Conservation (phyloP, 1,139 yeast species). For the Lodderomyces pseudojiufengensis region DNA sequence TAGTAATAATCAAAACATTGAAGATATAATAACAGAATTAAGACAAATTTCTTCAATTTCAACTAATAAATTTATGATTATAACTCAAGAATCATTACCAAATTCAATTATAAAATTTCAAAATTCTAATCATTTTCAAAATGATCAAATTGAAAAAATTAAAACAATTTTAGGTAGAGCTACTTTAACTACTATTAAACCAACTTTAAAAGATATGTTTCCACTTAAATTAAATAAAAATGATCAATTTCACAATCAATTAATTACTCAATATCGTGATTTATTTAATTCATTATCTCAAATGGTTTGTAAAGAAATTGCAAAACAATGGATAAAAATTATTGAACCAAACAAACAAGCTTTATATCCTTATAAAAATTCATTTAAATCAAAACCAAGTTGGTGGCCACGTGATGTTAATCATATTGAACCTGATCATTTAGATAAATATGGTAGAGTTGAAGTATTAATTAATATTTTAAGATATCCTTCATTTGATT, state of each 20-base stretch:
- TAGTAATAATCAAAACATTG: no score
- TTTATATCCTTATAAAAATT: conserved; percentile 56
- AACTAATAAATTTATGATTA: conserved; percentile 7
- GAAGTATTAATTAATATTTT: conserved; percentile 44
- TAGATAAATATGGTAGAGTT: conserved; percentile 52
- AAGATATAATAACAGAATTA: conserved; percentile 1
- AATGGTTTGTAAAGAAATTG: conserved; percentile 54
- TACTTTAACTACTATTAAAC: conserved; percentile 14
- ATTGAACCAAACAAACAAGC: conserved; percentile 70
- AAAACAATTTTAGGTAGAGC: conserved; percentile 10
- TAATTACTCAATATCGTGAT: conserved; percentile 15
- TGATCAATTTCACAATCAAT: not conserved
- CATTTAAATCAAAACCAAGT: conserved; percentile 46
- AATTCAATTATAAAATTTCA: conserved; percentile 13
- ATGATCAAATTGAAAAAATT: conserved; percentile 13
- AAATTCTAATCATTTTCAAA: conserved; percentile 16
- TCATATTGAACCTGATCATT: conserved; percentile 74
- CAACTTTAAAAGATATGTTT: conserved; percentile 12
- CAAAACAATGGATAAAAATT: conserved; percentile 64
- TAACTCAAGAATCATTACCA: conserved; percentile 9
- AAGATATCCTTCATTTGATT: conserved; percentile 21
- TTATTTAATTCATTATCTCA: conserved; percentile 33
- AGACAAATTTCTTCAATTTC: not conserved
- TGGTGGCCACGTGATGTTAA: conserved; percentile 70
- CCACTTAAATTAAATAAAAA: conserved; percentile 8